phyloP scores from a whole-genome alignment of 169 alveolate species.

The Nephromyces sp. region DNA sequence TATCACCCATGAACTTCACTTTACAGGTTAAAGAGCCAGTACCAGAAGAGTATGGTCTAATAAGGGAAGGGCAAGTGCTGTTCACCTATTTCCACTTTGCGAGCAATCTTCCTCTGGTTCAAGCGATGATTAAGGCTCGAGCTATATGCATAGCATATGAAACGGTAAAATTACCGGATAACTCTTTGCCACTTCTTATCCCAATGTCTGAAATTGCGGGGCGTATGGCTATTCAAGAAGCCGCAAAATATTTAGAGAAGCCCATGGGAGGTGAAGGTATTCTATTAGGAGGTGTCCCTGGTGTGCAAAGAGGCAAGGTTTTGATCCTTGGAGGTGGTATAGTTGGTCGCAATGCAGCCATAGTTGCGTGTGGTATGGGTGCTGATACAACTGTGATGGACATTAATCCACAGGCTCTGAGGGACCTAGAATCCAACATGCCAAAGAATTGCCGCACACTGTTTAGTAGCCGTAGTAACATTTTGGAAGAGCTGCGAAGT shows the following conservation, averaged over 20 bases:
- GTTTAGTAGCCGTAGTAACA: not conserved
- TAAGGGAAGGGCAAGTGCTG: conserved; percentile 13
- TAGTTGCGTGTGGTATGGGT: conserved; percentile 17
- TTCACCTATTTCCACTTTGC: conserved; percentile 27
- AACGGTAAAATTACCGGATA: conserved; percentile 6
- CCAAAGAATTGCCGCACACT: conserved; percentile 23
- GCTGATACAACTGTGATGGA: conserved; percentile 20
- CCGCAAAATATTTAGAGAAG: not conserved
- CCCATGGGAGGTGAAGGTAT: conserved; percentile 17
- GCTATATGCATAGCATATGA: conserved; percentile 24
- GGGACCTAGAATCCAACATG: conserved; percentile 2
- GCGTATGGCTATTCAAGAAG: conserved; percentile 11
- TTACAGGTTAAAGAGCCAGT: conserved; percentile 36
- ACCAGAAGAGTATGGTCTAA: conserved; percentile 1
- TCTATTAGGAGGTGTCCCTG: conserved; percentile 30
- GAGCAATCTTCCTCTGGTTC: conserved; percentile 4
- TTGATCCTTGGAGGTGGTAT: conserved; percentile 28
- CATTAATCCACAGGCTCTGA: not conserved
- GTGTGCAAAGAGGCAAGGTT: conserved; percentile 18
- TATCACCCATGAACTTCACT: too few relatives aligned
- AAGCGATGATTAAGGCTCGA: conserved; percentile 12
- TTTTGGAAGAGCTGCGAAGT: conserved; percentile 1
- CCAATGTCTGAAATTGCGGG: conserved; percentile 38
- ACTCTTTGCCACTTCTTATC: conserved; percentile 12
- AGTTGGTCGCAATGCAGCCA: conserved; percentile 25